Evolutionary conservation across 306 rosid species (phyloP).

Genomic region (Coriaria nepalensis): DNA sequence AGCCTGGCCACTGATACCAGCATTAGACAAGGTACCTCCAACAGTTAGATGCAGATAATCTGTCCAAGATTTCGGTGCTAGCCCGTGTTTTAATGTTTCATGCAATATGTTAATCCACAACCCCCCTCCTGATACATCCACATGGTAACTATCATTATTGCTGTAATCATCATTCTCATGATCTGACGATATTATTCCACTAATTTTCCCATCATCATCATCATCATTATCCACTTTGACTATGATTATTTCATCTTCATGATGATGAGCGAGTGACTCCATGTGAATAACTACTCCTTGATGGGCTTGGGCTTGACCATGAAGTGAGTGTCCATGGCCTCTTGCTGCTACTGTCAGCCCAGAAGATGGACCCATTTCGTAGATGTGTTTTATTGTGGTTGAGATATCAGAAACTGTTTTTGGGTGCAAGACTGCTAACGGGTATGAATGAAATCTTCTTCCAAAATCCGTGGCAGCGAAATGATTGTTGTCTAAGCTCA

Average conservation of each 20-base stretch:
- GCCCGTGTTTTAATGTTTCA: slow-evolving; percentile 66
- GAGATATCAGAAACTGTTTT: slow-evolving; percentile 65
- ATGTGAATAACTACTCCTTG: slow-evolving; percentile 65
- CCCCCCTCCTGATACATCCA: slow-evolving; percentile 84
- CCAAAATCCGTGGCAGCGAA: slow-evolving; percentile 75
- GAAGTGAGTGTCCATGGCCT: slow-evolving; percentile 89
- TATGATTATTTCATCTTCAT: too few species aligned
- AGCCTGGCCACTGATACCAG: slow-evolving; percentile 95
- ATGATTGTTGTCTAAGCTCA: slow-evolving; percentile 43
- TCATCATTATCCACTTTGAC: too few species aligned
- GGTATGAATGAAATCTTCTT: slow-evolving; percentile 48
- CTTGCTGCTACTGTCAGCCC: slow-evolving; percentile 72
- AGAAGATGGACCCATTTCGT: slow-evolving; percentile 37
- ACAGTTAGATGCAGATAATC: slow-evolving; percentile 90
- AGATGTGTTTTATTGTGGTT: slow-evolving; percentile 33
- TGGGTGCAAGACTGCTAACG: slow-evolving; percentile 70
- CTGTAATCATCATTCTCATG: too few species aligned
- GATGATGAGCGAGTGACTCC: slow-evolving; percentile 44
- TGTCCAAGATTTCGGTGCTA: slow-evolving; percentile 97
- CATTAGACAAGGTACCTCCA: slow-evolving; percentile 91
- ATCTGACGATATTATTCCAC: too few species aligned
- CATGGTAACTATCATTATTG: slow-evolving; percentile 16
- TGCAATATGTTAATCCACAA: slow-evolving; percentile 85
- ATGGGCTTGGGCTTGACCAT: slow-evolving; percentile 73
- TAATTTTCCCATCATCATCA: too few species aligned